phyloP scores from a whole-genome alignment of 768 basidiomycete species.

The Wakefieldia striispora region DNA sequence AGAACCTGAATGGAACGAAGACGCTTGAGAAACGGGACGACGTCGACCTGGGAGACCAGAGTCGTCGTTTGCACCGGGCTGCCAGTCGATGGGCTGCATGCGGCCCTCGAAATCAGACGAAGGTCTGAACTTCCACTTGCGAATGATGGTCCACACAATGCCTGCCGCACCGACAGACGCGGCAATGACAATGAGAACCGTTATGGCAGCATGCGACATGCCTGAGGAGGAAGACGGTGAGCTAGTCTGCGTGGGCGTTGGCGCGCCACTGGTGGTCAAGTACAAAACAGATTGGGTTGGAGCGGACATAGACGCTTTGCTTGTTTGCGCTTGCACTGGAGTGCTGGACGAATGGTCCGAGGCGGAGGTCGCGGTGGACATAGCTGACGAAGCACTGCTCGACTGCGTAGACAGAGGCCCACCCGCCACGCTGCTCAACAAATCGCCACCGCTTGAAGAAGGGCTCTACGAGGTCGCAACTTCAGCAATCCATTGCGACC shows the following conservation, averaged over 20 bases:
- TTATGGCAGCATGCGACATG: constrained; percentile 44
- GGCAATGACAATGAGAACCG: constrained; percentile 68
- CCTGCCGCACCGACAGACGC: constrained; percentile 63
- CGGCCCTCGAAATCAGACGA: constrained; percentile 80
- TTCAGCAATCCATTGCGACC: constrained; percentile 2
- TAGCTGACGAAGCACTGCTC: constrained; percentile 17
- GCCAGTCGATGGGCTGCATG: constrained; percentile 87
- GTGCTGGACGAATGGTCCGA: constrained; percentile 14
- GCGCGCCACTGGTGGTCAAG: constrained; percentile 16
- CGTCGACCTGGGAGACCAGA: constrained; percentile 44
- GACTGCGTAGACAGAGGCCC: constrained; percentile 15
- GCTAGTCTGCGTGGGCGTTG: constrained; percentile 23
- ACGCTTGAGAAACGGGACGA: constrained; percentile 54
- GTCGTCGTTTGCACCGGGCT: constrained; percentile 53
- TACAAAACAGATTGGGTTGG: constrained; percentile 54
- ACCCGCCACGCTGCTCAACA: constrained; percentile 9
- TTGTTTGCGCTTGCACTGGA: constrained; percentile 9
- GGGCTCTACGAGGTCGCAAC: constrained; percentile 7
- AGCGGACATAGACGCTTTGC: constrained; percentile 32
- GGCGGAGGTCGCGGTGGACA: constrained; percentile 15
- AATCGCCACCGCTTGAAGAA: constrained; percentile 7
- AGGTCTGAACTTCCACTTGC: constrained; percentile 87
- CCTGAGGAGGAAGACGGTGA: constrained; percentile 33
- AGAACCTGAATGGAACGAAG: constrained; percentile 64
- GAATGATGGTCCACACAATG: constrained; percentile 85